phyloP scores from a whole-genome alignment of 805 yeast genomes.

The Lachancea meyersii region DNA sequence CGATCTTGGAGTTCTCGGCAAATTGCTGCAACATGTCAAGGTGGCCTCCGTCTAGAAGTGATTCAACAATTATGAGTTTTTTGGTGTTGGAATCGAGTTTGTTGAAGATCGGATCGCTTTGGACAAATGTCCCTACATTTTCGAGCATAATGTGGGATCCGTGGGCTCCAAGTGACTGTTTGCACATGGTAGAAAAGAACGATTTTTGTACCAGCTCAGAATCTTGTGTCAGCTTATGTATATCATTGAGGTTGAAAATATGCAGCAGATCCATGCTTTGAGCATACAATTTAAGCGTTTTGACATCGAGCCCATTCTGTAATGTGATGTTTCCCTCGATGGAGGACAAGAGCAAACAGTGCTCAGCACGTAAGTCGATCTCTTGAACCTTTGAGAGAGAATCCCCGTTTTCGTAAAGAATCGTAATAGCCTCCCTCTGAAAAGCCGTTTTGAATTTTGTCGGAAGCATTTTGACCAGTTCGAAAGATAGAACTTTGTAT shows the following conservation, averaged over 20 bases:
- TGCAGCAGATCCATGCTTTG: slow-evolving; percentile 14
- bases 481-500: slow-evolving; percentile 12
- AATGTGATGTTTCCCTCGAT: slow-evolving; percentile 11
- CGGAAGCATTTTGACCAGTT: neutral
- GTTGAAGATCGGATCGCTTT: slow-evolving; percentile 14
- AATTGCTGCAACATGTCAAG: slow-evolving; percentile 24
- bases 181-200: slow-evolving; percentile 20
- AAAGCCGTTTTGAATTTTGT: neutral
- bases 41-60: slow-evolving; percentile 26
- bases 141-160: neutral
- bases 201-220: slow-evolving; percentile 21
- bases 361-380: slow-evolving; percentile 5
- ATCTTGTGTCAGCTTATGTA: slow-evolving; percentile 19
- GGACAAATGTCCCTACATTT: slow-evolving; percentile 2
- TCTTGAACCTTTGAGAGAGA: slow-evolving; percentile 9
- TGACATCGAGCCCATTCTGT: slow-evolving; percentile 9
- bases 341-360: slow-evolving; percentile 12
- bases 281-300: slow-evolving; percentile 14
- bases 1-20: slow-evolving; percentile 9
- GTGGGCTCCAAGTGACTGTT: slow-evolving; percentile 7
- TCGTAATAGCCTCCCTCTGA: slow-evolving; percentile 3
- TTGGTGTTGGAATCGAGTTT: slow-evolving; percentile 13
- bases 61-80: slow-evolving; percentile 21
- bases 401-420: slow-evolving; percentile 21
- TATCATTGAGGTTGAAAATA: slow-evolving; percentile 17